These are phyloP conservation scores for Trichaptum fuscoviolaceum DNA, from an alignment of 768 basidiomycete species.

Conservation along the genomic window DNA sequence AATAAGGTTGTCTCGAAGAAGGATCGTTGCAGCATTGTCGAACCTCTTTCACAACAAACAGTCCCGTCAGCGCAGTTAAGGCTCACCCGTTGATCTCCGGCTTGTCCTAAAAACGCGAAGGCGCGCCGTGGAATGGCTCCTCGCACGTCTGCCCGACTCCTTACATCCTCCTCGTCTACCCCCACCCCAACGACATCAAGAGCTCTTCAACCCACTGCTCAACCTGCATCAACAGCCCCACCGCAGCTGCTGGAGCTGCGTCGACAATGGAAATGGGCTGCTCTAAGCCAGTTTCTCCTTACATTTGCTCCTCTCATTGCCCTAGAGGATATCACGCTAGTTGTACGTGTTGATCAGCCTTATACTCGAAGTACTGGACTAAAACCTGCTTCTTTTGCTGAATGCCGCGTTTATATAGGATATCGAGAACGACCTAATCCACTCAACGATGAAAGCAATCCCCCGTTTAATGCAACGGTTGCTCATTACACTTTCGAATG, in stretches of 20 bases:
- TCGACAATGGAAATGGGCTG: constrained; percentile 89
- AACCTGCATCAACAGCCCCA: constrained; percentile 15
- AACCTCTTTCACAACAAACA: neutral
- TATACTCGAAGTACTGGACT: neutral
- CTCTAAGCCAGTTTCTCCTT: constrained; percentile 84
- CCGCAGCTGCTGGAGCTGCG: constrained; percentile 50
- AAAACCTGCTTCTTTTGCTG: neutral
- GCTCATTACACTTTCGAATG: constrained; percentile 69
- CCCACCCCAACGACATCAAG: neutral
- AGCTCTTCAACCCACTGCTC: neutral
- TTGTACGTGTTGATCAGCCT: constrained; percentile 35
- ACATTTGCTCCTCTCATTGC: constrained; percentile 74
- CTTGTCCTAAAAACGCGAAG: neutral
- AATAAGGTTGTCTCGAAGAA: neutral
- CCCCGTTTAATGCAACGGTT: constrained; percentile 73
- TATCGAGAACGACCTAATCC: constrained; percentile 70
- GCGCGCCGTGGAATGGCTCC: constrained; percentile 3
- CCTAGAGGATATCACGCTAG: constrained; percentile 63
- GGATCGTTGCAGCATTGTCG: neutral
- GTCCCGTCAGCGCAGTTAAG: neutral
- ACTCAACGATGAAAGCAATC: constrained; percentile 53
- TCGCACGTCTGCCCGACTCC: constrained; percentile 1
- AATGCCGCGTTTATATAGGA: constrained; percentile 41
- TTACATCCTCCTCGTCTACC: constrained; percentile 1
- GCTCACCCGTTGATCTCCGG: constrained; percentile 5